Evolutionary conservation across 1,284 basidiomycete genomes (phyloP).

Genomic region (Crucibulum cyathiforme): DNA sequence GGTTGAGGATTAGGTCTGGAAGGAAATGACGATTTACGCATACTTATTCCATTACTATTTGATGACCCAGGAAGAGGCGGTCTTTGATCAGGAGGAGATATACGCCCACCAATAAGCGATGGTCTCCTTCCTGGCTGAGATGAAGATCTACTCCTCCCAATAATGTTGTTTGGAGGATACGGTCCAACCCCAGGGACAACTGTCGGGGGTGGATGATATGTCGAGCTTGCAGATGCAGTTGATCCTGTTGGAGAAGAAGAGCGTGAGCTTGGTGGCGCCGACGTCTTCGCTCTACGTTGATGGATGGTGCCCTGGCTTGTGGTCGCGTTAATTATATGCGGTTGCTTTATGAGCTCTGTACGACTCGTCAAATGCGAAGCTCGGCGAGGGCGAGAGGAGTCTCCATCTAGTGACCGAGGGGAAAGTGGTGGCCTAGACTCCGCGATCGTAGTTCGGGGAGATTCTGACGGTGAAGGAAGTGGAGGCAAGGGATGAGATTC

Average conservation of each 20-base stretch:
- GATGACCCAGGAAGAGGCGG: slow-evolving; percentile 56
- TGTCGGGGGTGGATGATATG: slow-evolving; percentile 44
- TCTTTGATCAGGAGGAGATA: slow-evolving; percentile 53
- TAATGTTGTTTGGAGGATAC: slow-evolving; percentile 18
- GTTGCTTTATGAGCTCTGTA: slow-evolving; percentile 43
- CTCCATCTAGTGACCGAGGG: slow-evolving; percentile 46
- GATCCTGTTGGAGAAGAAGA: slow-evolving; percentile 69
- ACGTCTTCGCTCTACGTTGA: slow-evolving; percentile 69
- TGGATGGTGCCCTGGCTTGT: slow-evolving; percentile 71
- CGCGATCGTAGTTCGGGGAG: slow-evolving; percentile 39
- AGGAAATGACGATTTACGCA: slow-evolving; percentile 66
- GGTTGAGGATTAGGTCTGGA: slow-evolving; percentile 60
- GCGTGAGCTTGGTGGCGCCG: slow-evolving; percentile 61
- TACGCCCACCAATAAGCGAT: slow-evolving; percentile 54
- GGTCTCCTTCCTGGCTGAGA: slow-evolving; percentile 75
- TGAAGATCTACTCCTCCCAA: slow-evolving; percentile 63
- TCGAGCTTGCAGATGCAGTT: slow-evolving; percentile 52
- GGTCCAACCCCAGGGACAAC: slow-evolving; percentile 48
- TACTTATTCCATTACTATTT: slow-evolving; percentile 39
- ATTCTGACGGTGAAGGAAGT: slow-evolving; percentile 51
- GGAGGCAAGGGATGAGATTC: slow-evolving; percentile 73
- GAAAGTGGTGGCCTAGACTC: slow-evolving; percentile 46
- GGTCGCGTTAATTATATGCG: slow-evolving; percentile 61
- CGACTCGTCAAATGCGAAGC: slow-evolving; percentile 54
- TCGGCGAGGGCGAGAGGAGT: slow-evolving; percentile 57